These are phyloP conservation scores for Linderniella brevidens DNA, from an alignment of 257 asterid genomes.

Conservation along the genomic window DNA sequence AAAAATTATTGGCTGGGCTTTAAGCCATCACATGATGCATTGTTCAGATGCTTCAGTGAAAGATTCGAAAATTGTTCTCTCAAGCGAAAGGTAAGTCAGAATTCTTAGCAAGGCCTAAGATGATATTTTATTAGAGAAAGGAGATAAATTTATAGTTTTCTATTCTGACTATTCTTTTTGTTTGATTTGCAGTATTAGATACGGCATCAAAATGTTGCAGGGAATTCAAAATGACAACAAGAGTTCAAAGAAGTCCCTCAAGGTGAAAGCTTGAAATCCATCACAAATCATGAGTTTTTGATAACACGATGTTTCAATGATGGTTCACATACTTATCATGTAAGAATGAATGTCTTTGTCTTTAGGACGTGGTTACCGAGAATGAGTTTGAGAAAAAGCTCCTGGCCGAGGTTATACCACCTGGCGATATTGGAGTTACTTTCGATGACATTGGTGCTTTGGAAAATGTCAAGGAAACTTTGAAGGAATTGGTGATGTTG, in stretches of 20 bases:
- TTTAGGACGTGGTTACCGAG: slow-evolving; percentile 14
- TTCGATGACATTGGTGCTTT: slow-evolving; percentile 25
- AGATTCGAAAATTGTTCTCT: slow-evolving; percentile 20
- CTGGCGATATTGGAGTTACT: slow-evolving; percentile 14
- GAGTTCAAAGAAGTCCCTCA: slow-evolving; percentile 42
- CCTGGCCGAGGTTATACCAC: slow-evolving; percentile 15
- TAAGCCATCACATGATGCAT: slow-evolving; percentile 38
- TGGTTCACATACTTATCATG: too few relatives aligned
- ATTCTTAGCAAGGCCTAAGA: neutral
- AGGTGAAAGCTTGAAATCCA: slow-evolving; percentile 19
- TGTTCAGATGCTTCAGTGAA: slow-evolving; percentile 14
- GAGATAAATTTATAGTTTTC: neutral
- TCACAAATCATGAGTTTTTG: neutral
- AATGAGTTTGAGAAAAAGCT: slow-evolving; percentile 21
- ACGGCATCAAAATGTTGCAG: slow-evolving; percentile 30
- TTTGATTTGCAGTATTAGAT: slow-evolving; percentile 25
- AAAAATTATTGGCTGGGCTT: slow-evolving; percentile 56
- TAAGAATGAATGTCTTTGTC: neutral
- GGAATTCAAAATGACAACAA: slow-evolving; percentile 35
- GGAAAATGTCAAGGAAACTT: slow-evolving; percentile 17
- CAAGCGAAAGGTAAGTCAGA: slow-evolving; percentile 30
- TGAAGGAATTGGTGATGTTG: slow-evolving; percentile 23
- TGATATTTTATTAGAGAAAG: neutral
- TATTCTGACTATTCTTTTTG: neutral
- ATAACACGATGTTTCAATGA: neutral